Evolutionary conservation across 257 asterid genomes (phyloP), one percentile per base, ranked within the genome.

Genomic region (Petunia axillaris): DNA sequence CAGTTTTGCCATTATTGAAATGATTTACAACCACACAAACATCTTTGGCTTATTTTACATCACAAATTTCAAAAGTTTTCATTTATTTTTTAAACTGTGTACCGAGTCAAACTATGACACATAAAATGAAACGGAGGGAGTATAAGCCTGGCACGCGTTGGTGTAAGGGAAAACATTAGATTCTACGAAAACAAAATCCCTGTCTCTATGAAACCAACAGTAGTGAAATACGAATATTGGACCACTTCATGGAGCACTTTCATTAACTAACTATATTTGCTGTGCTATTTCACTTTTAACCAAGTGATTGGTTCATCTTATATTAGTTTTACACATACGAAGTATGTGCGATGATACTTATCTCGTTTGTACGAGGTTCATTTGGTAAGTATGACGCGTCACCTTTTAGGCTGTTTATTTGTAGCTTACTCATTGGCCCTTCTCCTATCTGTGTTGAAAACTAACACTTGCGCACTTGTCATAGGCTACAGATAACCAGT

Each of bases 401-500:
- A 25, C 39, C 57, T 70, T 70, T 70, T 70, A 16, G 77, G 59
- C 41, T 55, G 35, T 4, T 55, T 55, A 14, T 14, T 13, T 55
- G 8, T 14, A 55, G 62, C 8, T 55, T 6, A 55, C 13, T 55
- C 6, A 55, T 55, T 55, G 35, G 8, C 25, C 62, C 0, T 25
- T 55, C 15, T 55, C 35, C 62, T 44, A 25, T 25, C 0, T 15
- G 16, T 46, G 44, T 70, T 70, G 16, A 4, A 3, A 8, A 70
- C 46, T 2, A 41, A 58, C 58, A 70, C 44, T 70, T 46, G 58
- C 46, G 16, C 58, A 25, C 25, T 16, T 70, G 9, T 2, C 76
- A 70, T 70, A 44, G 76, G 59, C 76, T 46, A 16, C 41, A 9
- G 16, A 16, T 70, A 16, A 25, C 76, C 76, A 70, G 8, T 70